phyloP scores from a whole-genome alignment of 2,329 filamentous ascomycete genomes.

The Diaporthe caulivora region DNA sequence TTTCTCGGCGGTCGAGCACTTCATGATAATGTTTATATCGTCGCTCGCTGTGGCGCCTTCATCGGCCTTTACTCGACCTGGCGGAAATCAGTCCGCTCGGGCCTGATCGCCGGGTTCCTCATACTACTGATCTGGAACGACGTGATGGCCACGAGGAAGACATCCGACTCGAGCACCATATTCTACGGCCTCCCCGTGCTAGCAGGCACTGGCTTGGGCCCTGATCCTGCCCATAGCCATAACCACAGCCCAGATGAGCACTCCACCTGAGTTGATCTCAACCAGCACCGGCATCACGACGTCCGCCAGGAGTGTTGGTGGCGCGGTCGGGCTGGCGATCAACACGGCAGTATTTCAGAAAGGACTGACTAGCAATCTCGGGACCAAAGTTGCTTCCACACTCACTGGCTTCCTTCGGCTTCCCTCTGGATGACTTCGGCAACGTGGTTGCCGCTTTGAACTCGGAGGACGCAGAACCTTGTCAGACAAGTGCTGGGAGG shows the following conservation, averaged over 20 bases:
- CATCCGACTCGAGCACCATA: neutral
- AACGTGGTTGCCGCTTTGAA: neutral
- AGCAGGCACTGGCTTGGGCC: neutral
- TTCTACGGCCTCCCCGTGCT: neutral
- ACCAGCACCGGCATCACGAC: neutral
- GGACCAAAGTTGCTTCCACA: neutral
- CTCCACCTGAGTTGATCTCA: neutral
- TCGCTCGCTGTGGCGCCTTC: neutral
- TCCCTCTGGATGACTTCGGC: neutral
- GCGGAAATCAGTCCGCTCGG: neutral
- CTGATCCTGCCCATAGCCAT: neutral
- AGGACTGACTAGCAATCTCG: neutral
- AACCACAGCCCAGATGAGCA: neutral
- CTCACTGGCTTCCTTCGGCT: neutral
- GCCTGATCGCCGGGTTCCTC: neutral
- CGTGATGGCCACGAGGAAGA: neutral
- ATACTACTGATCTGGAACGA: neutral
- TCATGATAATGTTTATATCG: neutral
- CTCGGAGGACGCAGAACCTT: neutral
- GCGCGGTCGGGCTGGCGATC: neutral
- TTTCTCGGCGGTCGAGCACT: neutral
- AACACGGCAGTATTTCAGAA: neutral
- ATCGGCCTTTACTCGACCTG: neutral
- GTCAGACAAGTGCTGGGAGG: no score
- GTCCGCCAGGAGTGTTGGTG: neutral